A percentile compares a stretch with the other conserved stretches of the same genome.
Conservation (phyloP, 2,329 filamentous ascomycete species). For the Rachicladosporium sp. region DNA sequence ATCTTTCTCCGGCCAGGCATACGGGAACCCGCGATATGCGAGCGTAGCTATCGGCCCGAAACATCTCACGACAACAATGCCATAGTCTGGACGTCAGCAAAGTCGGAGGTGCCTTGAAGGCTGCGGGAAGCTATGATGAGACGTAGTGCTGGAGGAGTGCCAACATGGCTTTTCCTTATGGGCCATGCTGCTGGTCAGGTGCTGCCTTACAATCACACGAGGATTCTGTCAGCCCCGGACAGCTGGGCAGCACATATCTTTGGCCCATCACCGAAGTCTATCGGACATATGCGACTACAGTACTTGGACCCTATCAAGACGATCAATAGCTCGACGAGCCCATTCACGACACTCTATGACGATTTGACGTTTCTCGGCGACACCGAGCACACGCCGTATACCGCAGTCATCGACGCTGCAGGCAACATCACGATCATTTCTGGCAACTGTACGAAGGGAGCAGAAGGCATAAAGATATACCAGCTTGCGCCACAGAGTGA, state of each 20-base stretch:
- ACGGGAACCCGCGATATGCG: too few relatives aligned
- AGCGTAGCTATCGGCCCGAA: too few relatives aligned
- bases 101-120: too few relatives aligned
- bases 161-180: too few relatives aligned
- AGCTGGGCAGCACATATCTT: constrained; percentile 58
- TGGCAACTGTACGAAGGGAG: constrained; percentile 53
- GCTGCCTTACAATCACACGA: constrained; percentile 68
- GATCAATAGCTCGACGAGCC: constrained; percentile 36
- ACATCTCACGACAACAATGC: too few relatives aligned
- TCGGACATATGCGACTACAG: constrained; percentile 42
- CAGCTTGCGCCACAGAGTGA: constrained; percentile 42
- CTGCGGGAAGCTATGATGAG: too few relatives aligned
- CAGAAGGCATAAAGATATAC: constrained; percentile 50
- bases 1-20: too few relatives aligned
- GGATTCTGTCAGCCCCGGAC: constrained; percentile 47
- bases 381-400: constrained; percentile 45
- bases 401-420: constrained; percentile 49
- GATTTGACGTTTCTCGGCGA: constrained; percentile 51
- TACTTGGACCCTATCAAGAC: constrained; percentile 53
- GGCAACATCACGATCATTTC: constrained; percentile 63
- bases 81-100: too few relatives aligned
- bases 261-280: constrained; percentile 37
- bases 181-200: constrained; percentile 7
- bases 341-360: constrained; percentile 39
- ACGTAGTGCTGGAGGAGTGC: too few relatives aligned